These are phyloP conservation scores for Corymbia maculata DNA, from an alignment of 345 rosid genomes.

Conservation along the genomic window DNA sequence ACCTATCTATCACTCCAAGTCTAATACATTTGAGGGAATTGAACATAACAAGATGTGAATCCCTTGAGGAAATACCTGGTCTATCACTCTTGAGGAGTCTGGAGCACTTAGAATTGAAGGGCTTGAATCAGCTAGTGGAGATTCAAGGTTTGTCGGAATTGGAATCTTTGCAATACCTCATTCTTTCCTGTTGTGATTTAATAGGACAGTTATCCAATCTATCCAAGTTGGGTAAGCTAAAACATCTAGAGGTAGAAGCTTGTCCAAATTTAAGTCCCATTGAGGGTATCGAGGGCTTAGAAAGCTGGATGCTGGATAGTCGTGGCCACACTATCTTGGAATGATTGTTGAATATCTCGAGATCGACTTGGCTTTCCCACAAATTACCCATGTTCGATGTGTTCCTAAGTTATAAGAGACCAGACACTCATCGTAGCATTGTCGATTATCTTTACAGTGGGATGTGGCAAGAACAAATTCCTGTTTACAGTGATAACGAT, in stretches of 20 bases:
- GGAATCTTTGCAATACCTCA: not conserved
- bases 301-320: not conserved
- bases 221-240: not conserved
- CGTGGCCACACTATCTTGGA: not conserved
- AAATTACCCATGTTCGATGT: not conserved
- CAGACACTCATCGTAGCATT: not conserved
- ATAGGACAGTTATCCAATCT: not conserved
- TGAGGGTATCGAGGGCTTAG: not conserved
- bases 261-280: not conserved
- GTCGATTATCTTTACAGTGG: not conserved
- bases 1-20: not conserved
- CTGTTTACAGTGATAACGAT: not conserved
- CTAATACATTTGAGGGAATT: not conserved
- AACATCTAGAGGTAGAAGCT: not conserved
- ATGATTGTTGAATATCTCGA: not conserved
- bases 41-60: not conserved
- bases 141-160: not conserved
- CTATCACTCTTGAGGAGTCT: not conserved
- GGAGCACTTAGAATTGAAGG: not conserved
- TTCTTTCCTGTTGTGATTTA: not conserved
- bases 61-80: not conserved
- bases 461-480: not conserved
- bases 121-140: not conserved
- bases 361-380: not conserved
- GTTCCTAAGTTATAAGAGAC: not conserved